Percentiles rank a stretch among this genome's conserved stretches.
phyloP scores from a whole-genome alignment of 176 grass and related monocot genomes.

The Cocos nucifera region DNA sequence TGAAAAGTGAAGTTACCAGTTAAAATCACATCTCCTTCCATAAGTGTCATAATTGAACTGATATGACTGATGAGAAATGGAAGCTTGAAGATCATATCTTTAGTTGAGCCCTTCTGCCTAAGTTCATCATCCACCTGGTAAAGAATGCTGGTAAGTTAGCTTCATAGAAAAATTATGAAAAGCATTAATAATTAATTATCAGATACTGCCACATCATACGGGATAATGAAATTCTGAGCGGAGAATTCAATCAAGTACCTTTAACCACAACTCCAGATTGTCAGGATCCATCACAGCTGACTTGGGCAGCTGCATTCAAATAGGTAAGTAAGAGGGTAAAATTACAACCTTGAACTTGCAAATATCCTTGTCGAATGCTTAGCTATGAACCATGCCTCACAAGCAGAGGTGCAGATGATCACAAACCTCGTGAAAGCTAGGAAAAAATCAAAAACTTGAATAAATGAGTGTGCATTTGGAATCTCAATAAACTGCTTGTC shows the following conservation, averaged over 20 bases:
- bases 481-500: too few species aligned
- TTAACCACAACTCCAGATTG: slow-evolving; percentile 88
- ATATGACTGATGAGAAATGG: slow-evolving; percentile 92
- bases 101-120: slow-evolving; percentile 79
- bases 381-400: too few species aligned
- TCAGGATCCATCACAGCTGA: slow-evolving; percentile 61
- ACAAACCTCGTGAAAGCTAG: too few species aligned
- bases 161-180: neutral
- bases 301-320: slow-evolving; percentile 59
- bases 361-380: too few species aligned
- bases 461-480: too few species aligned
- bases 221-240: neutral
- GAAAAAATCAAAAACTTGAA: too few species aligned
- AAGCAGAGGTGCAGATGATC: too few species aligned
- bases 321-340: neutral
- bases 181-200: neutral
- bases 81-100: slow-evolving; percentile 93
- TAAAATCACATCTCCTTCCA: slow-evolving; percentile 95
- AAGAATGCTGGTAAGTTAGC: neutral
- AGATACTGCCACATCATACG: neutral
- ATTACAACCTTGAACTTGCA: neutral
- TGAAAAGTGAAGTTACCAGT: slow-evolving; percentile 39
- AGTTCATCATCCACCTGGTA: slow-evolving; percentile 77
- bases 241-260: slow-evolving; percentile 38
- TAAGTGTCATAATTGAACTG: slow-evolving; percentile 81